Evolutionary conservation across 495 filamentous ascomycete species (phyloP), one percentile per base, ranked within the genome.

Genomic region (Trichodelitschia bisporula): DNA sequence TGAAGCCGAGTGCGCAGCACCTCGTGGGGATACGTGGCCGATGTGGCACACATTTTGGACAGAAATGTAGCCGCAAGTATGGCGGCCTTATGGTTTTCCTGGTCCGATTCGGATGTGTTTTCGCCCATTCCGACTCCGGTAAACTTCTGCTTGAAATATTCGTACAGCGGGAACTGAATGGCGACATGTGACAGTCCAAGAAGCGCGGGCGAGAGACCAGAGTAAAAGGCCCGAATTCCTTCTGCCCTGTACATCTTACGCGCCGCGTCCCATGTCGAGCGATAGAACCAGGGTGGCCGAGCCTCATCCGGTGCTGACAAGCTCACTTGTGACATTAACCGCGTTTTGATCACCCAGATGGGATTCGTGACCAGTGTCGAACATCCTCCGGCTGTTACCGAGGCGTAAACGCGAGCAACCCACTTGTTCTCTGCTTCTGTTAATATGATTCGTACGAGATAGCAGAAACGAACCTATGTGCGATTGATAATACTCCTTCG

Each of bases 281-380:
- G 64, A 46, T 99, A 99, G 44, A 91, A 73, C 77, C 82, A 95
- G 17, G 82, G 80, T 6, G 70, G 59, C 48, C 66, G 50, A 37
- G 59, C 45, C 46, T 66, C 61, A 38, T 67, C 61, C 15, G 40
- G 50, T 23, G 56, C 53, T 18, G 44, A 41, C 8, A 50, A 45
- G 32, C 50, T 47, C 4, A 67, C 61, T 43, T 95, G 84, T 2
- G 89, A 86, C 84, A 93, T 93, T 23, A 99, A 62, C 36, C 86
- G 64, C 19, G 86, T 99, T 48, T 99, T 99, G 53, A 99, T 90
- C 17, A 99, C 89, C 86, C 86, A 99, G 35, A 99, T 99, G 0
- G 86, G 86, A 50, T 99, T 99, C n/a, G 86, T 99, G 33, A 64
- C 76, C 37, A 95, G 64, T 2, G 89, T 95, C 32, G 79, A 90